phyloP scores from a whole-genome alignment of 202 grass and related monocot genomes.

The Zoysia matrella region DNA sequence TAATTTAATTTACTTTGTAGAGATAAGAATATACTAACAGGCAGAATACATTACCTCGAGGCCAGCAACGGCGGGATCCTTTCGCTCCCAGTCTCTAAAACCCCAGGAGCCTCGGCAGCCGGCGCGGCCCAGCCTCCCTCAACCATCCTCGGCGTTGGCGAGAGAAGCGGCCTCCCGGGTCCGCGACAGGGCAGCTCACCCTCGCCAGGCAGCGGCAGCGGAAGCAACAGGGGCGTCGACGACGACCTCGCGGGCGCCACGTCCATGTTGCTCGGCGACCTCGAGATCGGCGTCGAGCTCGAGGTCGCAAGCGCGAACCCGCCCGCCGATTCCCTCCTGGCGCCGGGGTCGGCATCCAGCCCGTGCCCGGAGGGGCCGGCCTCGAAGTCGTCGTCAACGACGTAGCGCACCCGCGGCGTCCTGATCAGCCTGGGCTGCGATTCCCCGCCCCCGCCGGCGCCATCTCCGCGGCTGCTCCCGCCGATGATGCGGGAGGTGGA shows the following conservation, averaged over 20 bases:
- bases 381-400: conserved; percentile 53
- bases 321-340: conserved; percentile 31
- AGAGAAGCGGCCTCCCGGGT: conserved; percentile 43
- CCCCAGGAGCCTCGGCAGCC: conserved; percentile 20
- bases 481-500: conserved; percentile 41
- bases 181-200: conserved; percentile 34
- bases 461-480: conserved; percentile 32
- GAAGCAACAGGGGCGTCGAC: conserved; percentile 52
- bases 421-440: conserved; percentile 61
- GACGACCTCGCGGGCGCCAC: conserved; percentile 48
- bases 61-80: conserved; percentile 33
- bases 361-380: conserved; percentile 45
- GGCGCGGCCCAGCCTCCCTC: conserved; percentile 34
- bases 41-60: conserved; percentile 41
- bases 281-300: conserved; percentile 53
- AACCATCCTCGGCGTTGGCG: conserved; percentile 35
- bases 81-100: conserved; percentile 40
- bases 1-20: not conserved
- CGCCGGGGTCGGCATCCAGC: conserved; percentile 33
- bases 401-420: conserved; percentile 51
- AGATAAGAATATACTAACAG: not conserved
- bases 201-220: conserved; percentile 52
- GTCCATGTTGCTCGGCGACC: conserved; percentile 57
- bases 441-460: conserved; percentile 26
- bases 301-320: conserved; percentile 33